Base-by-base conservation (phyloP, 176 grass and related monocot species). In the Melocanna baccifera region DNA sequence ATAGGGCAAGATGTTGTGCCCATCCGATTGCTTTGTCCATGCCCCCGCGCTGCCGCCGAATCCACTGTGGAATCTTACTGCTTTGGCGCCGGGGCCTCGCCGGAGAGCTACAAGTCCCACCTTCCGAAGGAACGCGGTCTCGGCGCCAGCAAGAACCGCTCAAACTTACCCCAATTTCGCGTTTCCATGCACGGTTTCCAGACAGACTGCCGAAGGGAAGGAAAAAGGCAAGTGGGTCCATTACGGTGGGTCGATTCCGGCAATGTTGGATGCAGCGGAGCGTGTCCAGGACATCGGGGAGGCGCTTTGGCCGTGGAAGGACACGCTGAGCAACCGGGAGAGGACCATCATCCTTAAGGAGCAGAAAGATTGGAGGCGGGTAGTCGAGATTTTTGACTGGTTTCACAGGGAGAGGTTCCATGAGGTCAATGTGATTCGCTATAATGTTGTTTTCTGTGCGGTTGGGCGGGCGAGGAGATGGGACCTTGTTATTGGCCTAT, bases 261-360 rank as follows among this genome's bases (percentile, higher is more conserved):
- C 71, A 47, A 91, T 98, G 73, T 73, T 98, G 69, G 72, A 86
- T 23, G 89, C 93, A 42, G 62, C 95, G 45, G 89, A 92, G 55
- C 58, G 25, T 62, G 48, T 75, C 63, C 47, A 66, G 67, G 85
- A 95, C 22, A 51, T 98, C 1, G 85, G 81, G 22, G 91, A 90
- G 81, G 93, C 96, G 18, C 86, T 98, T 11, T 59, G 87, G 89
- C 89, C 93, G 2, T 98, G 93, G 93, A 84, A 85, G 80, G 89
- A 77, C 48, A 90, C 40, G 6, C 73, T 98, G 62, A 93, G 57
- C 57, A 53, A 67, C 57, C 90, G 88, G 87, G 95, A 94, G 82
- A 87, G 76, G 82, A 97, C 95, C 47, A 89, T 98, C 61, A 85
- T 98, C 81, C 80, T 98, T 72, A 95, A 92, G 86, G 96, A 93